phyloP scores from a whole-genome alignment of 371 early-diverging fungal species.

The Batrachochytrium dendrobatidis region DNA sequence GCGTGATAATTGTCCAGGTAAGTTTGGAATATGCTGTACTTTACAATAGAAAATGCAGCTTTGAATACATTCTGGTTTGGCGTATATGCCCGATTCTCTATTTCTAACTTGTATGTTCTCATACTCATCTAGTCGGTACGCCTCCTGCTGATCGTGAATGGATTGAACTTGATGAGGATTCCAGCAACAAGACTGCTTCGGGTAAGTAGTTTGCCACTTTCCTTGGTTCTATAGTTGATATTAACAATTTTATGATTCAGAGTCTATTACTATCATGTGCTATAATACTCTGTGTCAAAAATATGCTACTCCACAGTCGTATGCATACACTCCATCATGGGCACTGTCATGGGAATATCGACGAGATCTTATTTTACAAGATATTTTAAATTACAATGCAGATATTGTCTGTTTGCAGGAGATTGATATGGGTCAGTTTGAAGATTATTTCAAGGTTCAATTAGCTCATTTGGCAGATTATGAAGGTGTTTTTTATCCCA shows the following conservation, averaged over 20 bases:
- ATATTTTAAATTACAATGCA: conserved; percentile 77
- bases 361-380: conserved; percentile 81
- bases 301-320: conserved; percentile 81
- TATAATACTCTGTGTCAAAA: conserved; percentile 94
- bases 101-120: background rate
- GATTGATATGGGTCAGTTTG: conserved; percentile 78
- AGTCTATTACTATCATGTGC: conserved; percentile 72
- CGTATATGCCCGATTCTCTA: background rate
- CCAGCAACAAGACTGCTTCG: background rate
- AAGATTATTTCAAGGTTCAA: conserved; percentile 73
- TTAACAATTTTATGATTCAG: conserved; percentile 8
- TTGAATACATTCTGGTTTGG: too few relatives aligned
- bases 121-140: conserved; percentile 52
- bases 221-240: background rate
- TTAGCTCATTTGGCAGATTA: conserved; percentile 72
- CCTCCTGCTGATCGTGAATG: conserved; percentile 91
- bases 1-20: conserved; percentile 86
- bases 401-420: conserved; percentile 97
- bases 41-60: too few relatives aligned
- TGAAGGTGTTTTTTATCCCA: conserved; percentile 90
- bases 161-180: conserved; percentile 63
- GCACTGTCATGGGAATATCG: conserved; percentile 93
- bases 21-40: background rate
- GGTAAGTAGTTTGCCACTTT: conserved; percentile 5
- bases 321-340: conserved; percentile 97